A percentile compares a stretch with the other conserved stretches of the same genome.
phyloP scores from a whole-genome alignment of 179 eudicot species.

The Gypsophila paniculata region DNA sequence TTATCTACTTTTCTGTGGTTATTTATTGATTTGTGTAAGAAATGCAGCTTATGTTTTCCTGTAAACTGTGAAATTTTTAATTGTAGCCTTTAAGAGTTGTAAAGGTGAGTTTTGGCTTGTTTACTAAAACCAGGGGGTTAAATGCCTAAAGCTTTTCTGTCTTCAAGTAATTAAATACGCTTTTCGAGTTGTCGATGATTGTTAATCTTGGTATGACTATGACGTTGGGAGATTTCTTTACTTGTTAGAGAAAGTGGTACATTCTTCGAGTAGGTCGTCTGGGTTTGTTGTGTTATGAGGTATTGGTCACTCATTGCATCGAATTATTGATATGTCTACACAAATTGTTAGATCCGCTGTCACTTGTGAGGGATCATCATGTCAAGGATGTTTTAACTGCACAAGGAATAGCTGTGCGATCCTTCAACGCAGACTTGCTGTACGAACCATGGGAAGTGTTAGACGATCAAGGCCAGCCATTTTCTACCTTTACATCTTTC shows the following conservation, averaged over 20 bases:
- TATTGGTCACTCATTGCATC: background rate
- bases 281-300: too few species aligned
- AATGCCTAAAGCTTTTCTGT: background rate
- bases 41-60: too few species aligned
- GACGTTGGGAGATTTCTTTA: conserved; percentile 9
- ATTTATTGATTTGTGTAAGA: background rate
- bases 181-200: conserved; percentile 14
- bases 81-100: too few species aligned
- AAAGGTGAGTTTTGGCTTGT: conserved; percentile 10
- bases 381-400: conserved; percentile 71
- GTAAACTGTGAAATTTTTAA: too few species aligned
- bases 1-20: background rate
- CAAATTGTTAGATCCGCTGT: conserved; percentile 64
- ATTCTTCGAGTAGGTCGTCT: too few species aligned
- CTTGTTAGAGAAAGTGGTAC: background rate
- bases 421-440: conserved; percentile 87
- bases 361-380: conserved; percentile 92
- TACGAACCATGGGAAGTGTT: conserved; percentile 95
- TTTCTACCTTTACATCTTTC: conserved; percentile 63
- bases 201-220: conserved; percentile 26
- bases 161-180: background rate
- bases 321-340: conserved; percentile 9
- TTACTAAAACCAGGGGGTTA: conserved; percentile 8
- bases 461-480: conserved; percentile 60
- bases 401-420: conserved; percentile 62